phyloP scores from a whole-genome alignment of 345 rosid genomes.

The Corchorus olitorius region DNA sequence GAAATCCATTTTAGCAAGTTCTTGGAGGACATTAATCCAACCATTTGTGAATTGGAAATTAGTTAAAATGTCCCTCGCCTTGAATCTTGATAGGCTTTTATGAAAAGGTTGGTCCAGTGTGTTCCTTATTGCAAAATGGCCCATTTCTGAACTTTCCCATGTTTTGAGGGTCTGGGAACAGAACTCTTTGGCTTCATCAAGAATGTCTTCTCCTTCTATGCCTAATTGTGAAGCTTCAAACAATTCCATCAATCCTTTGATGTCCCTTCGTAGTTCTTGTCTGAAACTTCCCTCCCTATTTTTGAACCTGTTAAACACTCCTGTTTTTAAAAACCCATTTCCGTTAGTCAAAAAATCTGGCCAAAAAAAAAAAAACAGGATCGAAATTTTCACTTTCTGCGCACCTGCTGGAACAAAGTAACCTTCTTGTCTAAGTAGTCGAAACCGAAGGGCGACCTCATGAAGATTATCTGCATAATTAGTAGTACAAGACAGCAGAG shows the following conservation, averaged over 20 bases:
- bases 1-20: constrained; percentile 41
- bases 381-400: not conserved
- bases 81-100: constrained; percentile 41
- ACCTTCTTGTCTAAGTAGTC: constrained; percentile 46
- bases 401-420: constrained; percentile 33
- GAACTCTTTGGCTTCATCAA: constrained; percentile 37
- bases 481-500: not conserved
- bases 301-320: constrained; percentile 33
- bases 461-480: constrained; percentile 22
- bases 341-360: too few species aligned
- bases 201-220: constrained; percentile 48
- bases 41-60: constrained; percentile 17
- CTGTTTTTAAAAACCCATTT: constrained; percentile 25
- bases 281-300: constrained; percentile 32
- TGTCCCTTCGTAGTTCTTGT: constrained; percentile 18
- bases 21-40: constrained; percentile 37
- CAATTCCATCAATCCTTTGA: constrained; percentile 41
- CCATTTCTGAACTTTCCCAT: not conserved
- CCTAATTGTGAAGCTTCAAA: constrained; percentile 61
- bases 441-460: constrained; percentile 40
- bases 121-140: constrained; percentile 17
- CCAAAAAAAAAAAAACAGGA: not conserved
- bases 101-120: constrained; percentile 42
- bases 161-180: constrained; percentile 29
- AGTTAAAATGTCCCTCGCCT: constrained; percentile 23